These are phyloP conservation scores for Akanthomyces muscarius DNA, from an alignment of 2,329 filamentous ascomycete genomes.

Conservation along the genomic window DNA sequence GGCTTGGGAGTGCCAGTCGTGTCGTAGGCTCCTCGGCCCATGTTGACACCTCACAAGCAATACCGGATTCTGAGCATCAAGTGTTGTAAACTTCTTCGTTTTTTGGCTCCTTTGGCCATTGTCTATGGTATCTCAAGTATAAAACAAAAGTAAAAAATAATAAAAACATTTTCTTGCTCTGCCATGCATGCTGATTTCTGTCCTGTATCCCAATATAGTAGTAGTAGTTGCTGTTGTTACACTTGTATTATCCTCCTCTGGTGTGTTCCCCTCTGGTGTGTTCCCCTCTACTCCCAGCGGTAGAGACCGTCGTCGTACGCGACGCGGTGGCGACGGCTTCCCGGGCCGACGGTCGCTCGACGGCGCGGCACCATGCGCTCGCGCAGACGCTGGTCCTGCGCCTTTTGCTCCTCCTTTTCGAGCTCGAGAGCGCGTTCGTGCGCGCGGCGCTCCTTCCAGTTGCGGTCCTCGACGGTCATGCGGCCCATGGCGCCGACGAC, in stretches of 20 bases:
- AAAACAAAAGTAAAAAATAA: background rate
- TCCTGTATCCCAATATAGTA: background rate
- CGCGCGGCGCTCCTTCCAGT: conserved; percentile 31
- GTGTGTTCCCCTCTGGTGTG: too few species aligned
- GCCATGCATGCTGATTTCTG: background rate
- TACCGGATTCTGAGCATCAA: too few species aligned
- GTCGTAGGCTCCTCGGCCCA: too few species aligned
- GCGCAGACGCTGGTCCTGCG: conserved; percentile 35
- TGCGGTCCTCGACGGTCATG: conserved; percentile 30
- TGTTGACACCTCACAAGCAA: background rate
- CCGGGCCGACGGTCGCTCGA: conserved; percentile 34
- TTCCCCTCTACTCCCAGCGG: conserved; percentile 34
- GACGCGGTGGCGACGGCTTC: conserved; percentile 33
- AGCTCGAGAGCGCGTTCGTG: conserved; percentile 23
- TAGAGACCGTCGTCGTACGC: conserved; percentile 38
- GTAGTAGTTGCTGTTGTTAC: background rate
- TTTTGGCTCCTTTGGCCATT: background rate
- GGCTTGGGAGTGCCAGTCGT: too few species aligned
- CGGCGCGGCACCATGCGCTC: conserved; percentile 39
- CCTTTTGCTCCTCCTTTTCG: conserved; percentile 35
- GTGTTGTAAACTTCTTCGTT: background rate
- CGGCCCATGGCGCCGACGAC: conserved; percentile 32
- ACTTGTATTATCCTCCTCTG: background rate
- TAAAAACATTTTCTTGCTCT: background rate
- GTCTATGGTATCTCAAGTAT: background rate